Evolutionary conservation across 352 stramenopile species (phyloP), one percentile per base, ranked within the genome.

Genomic region (Globisporangium splendens): DNA sequence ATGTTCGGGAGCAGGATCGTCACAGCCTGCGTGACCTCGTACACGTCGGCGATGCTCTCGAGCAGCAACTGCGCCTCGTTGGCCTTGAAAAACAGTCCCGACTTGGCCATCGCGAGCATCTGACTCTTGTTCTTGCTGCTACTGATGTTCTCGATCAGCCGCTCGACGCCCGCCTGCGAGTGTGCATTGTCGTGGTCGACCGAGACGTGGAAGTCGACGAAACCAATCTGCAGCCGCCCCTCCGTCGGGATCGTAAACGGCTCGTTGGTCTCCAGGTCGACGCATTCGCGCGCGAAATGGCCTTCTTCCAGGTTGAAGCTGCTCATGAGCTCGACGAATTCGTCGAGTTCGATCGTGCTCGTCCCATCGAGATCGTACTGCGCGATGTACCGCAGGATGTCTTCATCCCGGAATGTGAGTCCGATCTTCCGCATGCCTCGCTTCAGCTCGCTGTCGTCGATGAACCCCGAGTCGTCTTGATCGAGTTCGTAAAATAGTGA

Each of bases 21-120:
- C 50, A 93, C 80, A 0, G 80, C 83, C 49, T 93, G 76, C 0
- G 77, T 76, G 20, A 79, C 48, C 46, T 93, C 81, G 43, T 75
- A 80, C 15, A 85, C 73, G 24, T 93, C 83, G 3, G 70, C 61
- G 8, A 90, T 75, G n/a, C 66, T 73, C 46, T 90, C 74, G 7
- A 93, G 64, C 35, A 93, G 70, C 6, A 86, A 56, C 56, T 93
- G 83, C 7, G 83, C 83, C 42, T 93, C 81, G 21, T 75, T 55
- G 12, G 70, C 70, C 48, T 79, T 84, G 53, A 93, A 93, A 47
- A 73, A 77, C 14, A 91, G 70, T 10, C 83, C 81, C 0, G 78
- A 77, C 57, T 93, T 91, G 54, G 81, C 81, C 77, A 93, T 93
- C 24, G 73, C 61, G 20, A 93, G 66, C 77, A 93, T 93, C 51